Conservation (phyloP, 2,329 filamentous ascomycete genomes). For the Ascochyta lentis region DNA sequence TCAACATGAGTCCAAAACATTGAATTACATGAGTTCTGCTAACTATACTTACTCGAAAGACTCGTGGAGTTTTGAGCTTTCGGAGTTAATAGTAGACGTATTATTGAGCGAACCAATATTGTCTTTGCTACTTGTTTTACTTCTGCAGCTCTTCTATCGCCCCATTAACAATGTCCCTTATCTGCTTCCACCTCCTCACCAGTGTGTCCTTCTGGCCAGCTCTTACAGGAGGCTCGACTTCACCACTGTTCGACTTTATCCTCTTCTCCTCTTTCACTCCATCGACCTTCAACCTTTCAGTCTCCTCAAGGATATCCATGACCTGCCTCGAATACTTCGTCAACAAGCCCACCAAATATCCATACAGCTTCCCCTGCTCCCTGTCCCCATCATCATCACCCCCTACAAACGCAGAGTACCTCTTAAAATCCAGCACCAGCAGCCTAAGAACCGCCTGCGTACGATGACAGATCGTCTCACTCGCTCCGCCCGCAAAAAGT, state of each 20-base stretch:
- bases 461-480: constrained; percentile 51
- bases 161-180: constrained; percentile 32
- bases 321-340: constrained; percentile 40
- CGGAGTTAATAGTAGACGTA: too few relatives aligned
- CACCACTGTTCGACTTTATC: background rate
- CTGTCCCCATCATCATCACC: constrained; percentile 42
- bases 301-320: constrained; percentile 36
- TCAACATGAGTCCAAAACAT: too few relatives aligned
- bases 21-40: too few relatives aligned
- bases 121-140: background rate
- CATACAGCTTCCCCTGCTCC: constrained; percentile 48
- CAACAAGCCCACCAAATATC: constrained; percentile 44
- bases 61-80: too few relatives aligned
- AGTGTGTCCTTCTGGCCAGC: constrained; percentile 33
- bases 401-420: constrained; percentile 40
- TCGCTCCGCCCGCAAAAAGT: constrained; percentile 24
- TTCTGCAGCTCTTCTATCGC: constrained; percentile 20
- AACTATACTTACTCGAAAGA: too few relatives aligned
- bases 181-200: constrained; percentile 49
- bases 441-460: constrained; percentile 54
- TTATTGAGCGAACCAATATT: too few relatives aligned
- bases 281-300: constrained; percentile 31
- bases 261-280: constrained; percentile 17
- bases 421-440: constrained; percentile 36
- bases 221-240: background rate